phyloP scores from a whole-genome alignment of 495 filamentous ascomycete genomes.

The Aspergillus taichungensis region DNA sequence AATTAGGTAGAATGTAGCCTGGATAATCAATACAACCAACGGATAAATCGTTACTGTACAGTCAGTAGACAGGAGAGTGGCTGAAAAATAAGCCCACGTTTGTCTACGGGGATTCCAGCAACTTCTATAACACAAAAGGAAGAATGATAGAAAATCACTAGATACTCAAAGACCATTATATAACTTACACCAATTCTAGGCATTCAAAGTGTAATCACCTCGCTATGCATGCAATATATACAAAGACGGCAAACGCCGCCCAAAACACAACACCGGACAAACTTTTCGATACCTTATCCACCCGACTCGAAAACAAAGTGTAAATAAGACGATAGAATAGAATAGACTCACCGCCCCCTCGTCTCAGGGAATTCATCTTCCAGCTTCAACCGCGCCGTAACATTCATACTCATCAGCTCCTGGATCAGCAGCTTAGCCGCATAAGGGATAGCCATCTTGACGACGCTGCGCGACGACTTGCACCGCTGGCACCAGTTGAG shows the following conservation, averaged over 20 bases:
- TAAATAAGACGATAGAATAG: too few species aligned
- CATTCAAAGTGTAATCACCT: conserved; percentile 1
- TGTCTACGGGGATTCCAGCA: too few species aligned
- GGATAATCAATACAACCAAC: too few species aligned
- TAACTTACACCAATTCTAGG: background rate
- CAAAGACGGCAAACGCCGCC: background rate
- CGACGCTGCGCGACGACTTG: conserved; percentile 67
- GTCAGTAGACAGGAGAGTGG: too few species aligned
- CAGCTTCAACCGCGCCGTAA: conserved; percentile 73
- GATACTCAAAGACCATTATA: background rate
- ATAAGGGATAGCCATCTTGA: conserved; percentile 95
- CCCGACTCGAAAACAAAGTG: too few species aligned
- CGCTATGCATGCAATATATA: conserved; percentile 23
- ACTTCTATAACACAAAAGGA: background rate
- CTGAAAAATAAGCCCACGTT: too few species aligned
- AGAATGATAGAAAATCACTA: background rate
- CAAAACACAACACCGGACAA: conserved; percentile 1
- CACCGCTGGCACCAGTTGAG: conserved; percentile 88
- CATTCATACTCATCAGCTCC: conserved; percentile 96
- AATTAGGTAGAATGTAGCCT: too few species aligned
- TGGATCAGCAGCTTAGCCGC: conserved; percentile 95
- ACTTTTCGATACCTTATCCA: background rate
- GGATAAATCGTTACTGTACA: too few species aligned
- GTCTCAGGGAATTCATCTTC: conserved; percentile 81
- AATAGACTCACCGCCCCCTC: conserved; percentile 23